Evolutionary conservation across 352 stramenopile species (phyloP), one percentile per base, ranked within the genome.

Genomic region (Phytophthora macrochlamydospora): DNA sequence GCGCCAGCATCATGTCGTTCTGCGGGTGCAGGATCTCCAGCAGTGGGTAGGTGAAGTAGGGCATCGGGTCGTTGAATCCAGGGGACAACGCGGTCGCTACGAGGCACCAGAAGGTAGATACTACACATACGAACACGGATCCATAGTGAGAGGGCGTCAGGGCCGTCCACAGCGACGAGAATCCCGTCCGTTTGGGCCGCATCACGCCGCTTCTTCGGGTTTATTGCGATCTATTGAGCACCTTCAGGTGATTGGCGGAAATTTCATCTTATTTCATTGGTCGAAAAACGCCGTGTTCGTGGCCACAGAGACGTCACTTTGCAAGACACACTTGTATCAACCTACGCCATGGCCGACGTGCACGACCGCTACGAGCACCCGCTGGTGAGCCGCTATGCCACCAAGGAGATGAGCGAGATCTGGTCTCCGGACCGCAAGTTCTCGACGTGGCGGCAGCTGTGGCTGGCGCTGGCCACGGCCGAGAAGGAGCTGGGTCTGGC

Each of bases 351-450:
- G 67, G 58, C 62, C 33, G 69, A 85, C 51, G 42, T 63, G 30
- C 85, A 92, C 78, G 78, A 89, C 73, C 83, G 83, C 67, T 97
- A 97, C 61, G 87, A 96, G 79, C 88, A 97, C 77, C 90, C 90
- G 69, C 83, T 96, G 35, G 91, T 96, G 73, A 81, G 71, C 61
- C 95, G 96, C 76, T 99, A 99, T 79, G 97, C 97, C 42, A 99
- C 97, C 50, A 99, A 99, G 73, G 98, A 99, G 81, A 99, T 99
- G 98, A 99, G 94, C 69, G 97, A 98, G 71, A 92, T 99, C 57
- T 99, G 96, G 92, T 99, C 94, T 35, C 97, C 98, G 0, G 92
- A 98, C 74, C 98, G 96, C 86, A 99, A 99, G 84, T 99, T 99
- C 82, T 98, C 96, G 49, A 99, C 97, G 37, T 99, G 98, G 98